Evolutionary conservation across 140 eudicot genomes (phyloP).

Genomic region (Anethum foeniculum): DNA sequence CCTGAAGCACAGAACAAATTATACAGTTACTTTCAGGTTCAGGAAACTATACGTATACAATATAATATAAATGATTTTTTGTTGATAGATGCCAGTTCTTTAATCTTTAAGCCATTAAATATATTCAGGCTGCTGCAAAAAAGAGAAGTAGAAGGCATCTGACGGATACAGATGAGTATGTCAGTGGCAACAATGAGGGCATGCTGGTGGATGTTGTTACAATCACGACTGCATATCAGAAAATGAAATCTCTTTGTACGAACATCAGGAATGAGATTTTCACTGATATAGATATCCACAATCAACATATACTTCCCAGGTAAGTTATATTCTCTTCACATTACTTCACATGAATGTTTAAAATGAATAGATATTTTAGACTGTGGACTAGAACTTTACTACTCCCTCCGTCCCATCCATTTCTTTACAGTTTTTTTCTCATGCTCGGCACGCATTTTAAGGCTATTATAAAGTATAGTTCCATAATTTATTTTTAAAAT

Average conservation of each 20-base stretch:
- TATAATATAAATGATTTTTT: background rate
- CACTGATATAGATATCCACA: conserved; percentile 76
- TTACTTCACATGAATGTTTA: background rate
- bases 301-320: conserved; percentile 78
- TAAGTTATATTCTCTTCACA: conserved; percentile 9
- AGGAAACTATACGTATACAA: background rate
- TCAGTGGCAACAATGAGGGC: conserved; percentile 57
- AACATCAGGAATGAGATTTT: conserved; percentile 66
- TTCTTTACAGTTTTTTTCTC: too few species aligned
- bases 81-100: background rate
- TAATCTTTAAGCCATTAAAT: conserved; percentile 1
- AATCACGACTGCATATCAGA: conserved; percentile 57
- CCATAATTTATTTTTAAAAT: too few species aligned
- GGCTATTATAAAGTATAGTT: too few species aligned
- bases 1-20: conserved; percentile 74
- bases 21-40: conserved; percentile 74
- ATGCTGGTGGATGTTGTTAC: conserved; percentile 49
- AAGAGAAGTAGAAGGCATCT: conserved; percentile 76
- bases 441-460: too few species aligned
- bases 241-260: conserved; percentile 64
- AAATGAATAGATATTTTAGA: background rate
- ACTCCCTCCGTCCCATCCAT: too few species aligned
- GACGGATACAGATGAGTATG: conserved; percentile 73
- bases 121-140: conserved; percentile 63
- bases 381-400: background rate